These are phyloP conservation scores for Kernera saxatilis DNA, from an alignment of 345 rosid genomes.

Conservation along the genomic window DNA sequence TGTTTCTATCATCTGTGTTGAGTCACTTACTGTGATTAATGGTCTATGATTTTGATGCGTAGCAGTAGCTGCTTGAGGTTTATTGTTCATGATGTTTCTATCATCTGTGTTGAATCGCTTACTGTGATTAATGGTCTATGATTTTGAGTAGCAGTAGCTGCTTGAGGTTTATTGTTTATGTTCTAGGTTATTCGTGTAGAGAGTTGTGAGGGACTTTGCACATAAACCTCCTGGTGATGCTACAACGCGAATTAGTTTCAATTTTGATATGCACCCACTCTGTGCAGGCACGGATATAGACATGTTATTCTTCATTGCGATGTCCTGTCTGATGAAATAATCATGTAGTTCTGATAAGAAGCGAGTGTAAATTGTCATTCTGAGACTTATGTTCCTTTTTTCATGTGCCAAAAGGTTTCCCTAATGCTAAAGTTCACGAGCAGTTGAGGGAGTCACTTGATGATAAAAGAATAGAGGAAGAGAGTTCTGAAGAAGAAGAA, in stretches of 20 bases:
- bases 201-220: neutral
- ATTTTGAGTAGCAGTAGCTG: neutral
- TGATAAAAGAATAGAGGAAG: conserved; percentile 37
- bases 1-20: neutral
- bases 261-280: neutral
- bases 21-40: neutral
- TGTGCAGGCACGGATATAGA: neutral
- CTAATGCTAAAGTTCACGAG: conserved; percentile 19
- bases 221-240: neutral
- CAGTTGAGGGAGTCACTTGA: conserved; percentile 31
- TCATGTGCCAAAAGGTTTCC: conserved; percentile 25
- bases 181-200: neutral
- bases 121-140: neutral
- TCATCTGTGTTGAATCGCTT: neutral
- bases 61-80: neutral
- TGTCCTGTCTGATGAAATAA: neutral
- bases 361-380: neutral
- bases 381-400: neutral
- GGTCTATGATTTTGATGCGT: neutral
- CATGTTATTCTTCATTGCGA: neutral
- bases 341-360: neutral
- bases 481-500: conserved; percentile 44
- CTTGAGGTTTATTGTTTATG: neutral
- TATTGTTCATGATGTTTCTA: neutral
- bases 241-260: neutral